Percentiles rank a stretch among this genome's conserved stretches.
Evolutionary conservation across 2,329 filamentous ascomycete species (phyloP).

Genomic region (Aspergillus ibericus): DNA sequence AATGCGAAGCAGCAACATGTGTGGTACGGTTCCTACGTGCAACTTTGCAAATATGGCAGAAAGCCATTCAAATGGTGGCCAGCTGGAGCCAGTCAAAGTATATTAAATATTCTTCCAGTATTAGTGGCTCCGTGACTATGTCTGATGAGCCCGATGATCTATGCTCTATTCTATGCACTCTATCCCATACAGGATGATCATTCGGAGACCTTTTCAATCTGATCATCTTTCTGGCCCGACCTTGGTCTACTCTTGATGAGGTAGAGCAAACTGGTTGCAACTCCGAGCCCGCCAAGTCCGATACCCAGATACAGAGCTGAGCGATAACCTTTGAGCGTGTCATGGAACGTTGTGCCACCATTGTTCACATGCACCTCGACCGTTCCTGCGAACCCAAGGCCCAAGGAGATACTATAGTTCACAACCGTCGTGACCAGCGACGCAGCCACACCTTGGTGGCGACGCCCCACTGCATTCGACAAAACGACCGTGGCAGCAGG

Average conservation of each 20-base stretch:
- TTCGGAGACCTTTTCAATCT: background rate
- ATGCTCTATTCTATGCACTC: background rate
- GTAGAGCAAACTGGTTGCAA: conserved; percentile 23
- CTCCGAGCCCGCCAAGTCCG: conserved; percentile 31
- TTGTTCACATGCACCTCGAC: conserved; percentile 54
- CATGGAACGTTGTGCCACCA: conserved; percentile 34
- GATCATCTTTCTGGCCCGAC: background rate
- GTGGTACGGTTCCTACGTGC: background rate
- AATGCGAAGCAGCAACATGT: background rate
- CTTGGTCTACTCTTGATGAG: background rate
- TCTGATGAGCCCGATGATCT: background rate
- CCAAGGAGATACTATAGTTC: conserved; percentile 68
- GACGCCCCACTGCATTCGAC: conserved; percentile 50
- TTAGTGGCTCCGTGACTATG: background rate
- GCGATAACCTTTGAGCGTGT: conserved; percentile 41
- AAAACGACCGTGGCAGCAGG: conserved; percentile 63
- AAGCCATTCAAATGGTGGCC: too few species aligned
- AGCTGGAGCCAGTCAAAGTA: too few species aligned
- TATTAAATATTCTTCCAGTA: background rate
- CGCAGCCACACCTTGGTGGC: conserved; percentile 54
- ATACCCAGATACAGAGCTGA: conserved; percentile 45
- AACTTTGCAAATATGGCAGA: too few species aligned
- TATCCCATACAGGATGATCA: background rate
- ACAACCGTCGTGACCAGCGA: conserved; percentile 64
- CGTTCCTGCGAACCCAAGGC: conserved; percentile 65